Evolutionary conservation across 352 stramenopile genomes (phyloP).

Genomic region (Phytopythium litorale): DNA sequence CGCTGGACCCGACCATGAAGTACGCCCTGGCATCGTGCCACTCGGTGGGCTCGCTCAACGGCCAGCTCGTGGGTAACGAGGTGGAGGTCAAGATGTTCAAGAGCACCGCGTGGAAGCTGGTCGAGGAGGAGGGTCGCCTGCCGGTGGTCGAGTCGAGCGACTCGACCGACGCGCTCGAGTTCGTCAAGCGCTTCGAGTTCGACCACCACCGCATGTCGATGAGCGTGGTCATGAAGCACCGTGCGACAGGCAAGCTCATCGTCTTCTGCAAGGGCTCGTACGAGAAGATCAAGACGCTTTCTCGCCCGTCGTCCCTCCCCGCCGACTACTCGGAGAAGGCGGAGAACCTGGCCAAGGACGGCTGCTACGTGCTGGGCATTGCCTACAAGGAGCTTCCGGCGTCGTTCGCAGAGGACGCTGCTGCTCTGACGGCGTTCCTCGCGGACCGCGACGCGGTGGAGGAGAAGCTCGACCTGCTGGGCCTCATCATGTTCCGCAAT

Average conservation of each 20-base stretch:
- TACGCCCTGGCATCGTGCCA: slow-evolving; percentile 83
- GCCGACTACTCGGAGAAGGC: slow-evolving; percentile 62
- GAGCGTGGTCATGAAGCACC: slow-evolving; percentile 82
- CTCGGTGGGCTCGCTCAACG: slow-evolving; percentile 62
- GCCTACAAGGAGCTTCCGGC: slow-evolving; percentile 53
- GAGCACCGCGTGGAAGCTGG: slow-evolving; percentile 58
- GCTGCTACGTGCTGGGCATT: slow-evolving; percentile 89
- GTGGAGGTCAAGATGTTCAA: slow-evolving; percentile 90
- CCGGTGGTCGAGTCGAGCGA: slow-evolving; percentile 43
- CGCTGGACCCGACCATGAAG: slow-evolving; percentile 40
- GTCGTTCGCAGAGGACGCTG: slow-evolving; percentile 19
- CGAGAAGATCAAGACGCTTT: slow-evolving; percentile 78
- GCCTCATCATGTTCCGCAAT: slow-evolving; percentile 90
- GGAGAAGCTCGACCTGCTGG: slow-evolving; percentile 60
- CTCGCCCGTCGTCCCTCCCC: slow-evolving; percentile 45
- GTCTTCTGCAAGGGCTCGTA: slow-evolving; percentile 91
- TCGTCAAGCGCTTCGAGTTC: slow-evolving; percentile 91
- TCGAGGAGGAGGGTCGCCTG: slow-evolving; percentile 43
- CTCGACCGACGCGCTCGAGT: slow-evolving; percentile 42
- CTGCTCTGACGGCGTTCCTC: slow-evolving; percentile 32
- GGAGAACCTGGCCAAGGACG: slow-evolving; percentile 62
- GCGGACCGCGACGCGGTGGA: slow-evolving; percentile 76
- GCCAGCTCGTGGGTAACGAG: slow-evolving; percentile 79
- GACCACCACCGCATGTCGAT: slow-evolving; percentile 91
- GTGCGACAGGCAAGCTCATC: slow-evolving; percentile 41